Conservation (phyloP, 371 early-diverging fungal genomes). For the Syncephalastrum sp. region DNA sequence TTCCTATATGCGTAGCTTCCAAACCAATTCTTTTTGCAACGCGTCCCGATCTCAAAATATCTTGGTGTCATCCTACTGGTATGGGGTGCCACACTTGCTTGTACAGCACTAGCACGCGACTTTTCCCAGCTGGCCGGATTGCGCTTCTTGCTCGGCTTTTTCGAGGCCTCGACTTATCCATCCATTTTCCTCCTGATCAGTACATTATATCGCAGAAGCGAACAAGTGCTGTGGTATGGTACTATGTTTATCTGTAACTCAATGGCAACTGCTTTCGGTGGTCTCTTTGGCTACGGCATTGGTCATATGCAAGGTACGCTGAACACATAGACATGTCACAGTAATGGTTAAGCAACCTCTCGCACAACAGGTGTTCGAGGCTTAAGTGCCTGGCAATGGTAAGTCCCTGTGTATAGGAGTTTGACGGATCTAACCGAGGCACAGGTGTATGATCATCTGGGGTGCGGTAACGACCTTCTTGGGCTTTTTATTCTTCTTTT, state of each 20-base stretch:
- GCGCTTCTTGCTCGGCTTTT: constrained; percentile 36
- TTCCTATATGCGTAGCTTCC: constrained; percentile 16
- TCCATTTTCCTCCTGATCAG: constrained; percentile 32
- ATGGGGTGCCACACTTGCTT: constrained; percentile 28
- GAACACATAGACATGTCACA: constrained; percentile 35
- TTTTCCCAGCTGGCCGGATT: constrained; percentile 32
- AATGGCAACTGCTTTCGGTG: constrained; percentile 19
- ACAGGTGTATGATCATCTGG: constrained; percentile 12
- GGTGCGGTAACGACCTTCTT: constrained; percentile 22
- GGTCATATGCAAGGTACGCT: constrained; percentile 21
- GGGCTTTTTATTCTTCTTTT: constrained; percentile 28
- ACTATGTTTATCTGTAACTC: constrained; percentile 33
- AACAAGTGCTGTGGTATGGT: constrained; percentile 30
- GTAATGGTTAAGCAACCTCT: constrained; percentile 1
- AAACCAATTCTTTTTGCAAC: constrained; percentile 32
- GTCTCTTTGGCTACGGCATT: constrained; percentile 30
- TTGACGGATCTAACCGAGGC: neutral
- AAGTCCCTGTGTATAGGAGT: neutral
- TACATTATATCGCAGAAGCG: constrained; percentile 33
- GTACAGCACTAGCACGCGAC: constrained; percentile 18
- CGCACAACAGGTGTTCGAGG: constrained; percentile 4
- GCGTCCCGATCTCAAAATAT: constrained; percentile 28
- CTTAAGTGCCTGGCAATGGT: constrained; percentile 23
- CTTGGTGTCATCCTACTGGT: constrained; percentile 22
- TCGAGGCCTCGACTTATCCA: constrained; percentile 34